Conservation (phyloP, 2,329 filamentous ascomycete genomes). For the Teratosphaeria zuluensis region DNA sequence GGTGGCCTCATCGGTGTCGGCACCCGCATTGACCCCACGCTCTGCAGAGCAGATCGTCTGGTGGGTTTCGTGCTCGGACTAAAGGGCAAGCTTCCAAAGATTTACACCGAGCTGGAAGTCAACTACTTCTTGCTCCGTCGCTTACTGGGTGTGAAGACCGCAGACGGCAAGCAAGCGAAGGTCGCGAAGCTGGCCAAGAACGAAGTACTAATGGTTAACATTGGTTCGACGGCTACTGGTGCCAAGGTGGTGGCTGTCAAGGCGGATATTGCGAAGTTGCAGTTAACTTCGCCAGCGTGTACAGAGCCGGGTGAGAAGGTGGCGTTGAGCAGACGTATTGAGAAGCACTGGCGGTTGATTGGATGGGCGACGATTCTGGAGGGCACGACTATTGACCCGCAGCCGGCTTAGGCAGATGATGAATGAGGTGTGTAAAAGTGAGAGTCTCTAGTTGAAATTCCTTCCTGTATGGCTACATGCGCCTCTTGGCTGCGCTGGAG, state of each 20-base stretch:
- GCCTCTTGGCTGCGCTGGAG: neutral
- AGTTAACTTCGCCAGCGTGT: conserved; percentile 74
- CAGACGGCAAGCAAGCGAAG: conserved; percentile 98
- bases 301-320: conserved; percentile 98
- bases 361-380: conserved; percentile 48
- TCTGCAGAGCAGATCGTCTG: conserved; percentile 97
- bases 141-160: conserved; percentile 91
- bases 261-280: conserved; percentile 92
- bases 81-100: conserved; percentile 84
- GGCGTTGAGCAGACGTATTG: conserved; percentile 87
- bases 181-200: conserved; percentile 97
- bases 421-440: neutral
- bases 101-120: conserved; percentile 97
- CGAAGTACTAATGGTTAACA: conserved; percentile 99
- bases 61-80: conserved; percentile 96
- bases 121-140: conserved; percentile 98
- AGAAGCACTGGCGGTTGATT: conserved; percentile 97
- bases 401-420: conserved; percentile 3
- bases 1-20: conserved; percentile 97
- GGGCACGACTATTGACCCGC: conserved; percentile 22
- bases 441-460: neutral
- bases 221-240: conserved; percentile 92
- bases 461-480: neutral
- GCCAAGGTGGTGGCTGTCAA: conserved; percentile 96
- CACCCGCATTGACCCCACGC: conserved; percentile 91